Percentiles rank a stretch among this genome's conserved stretches.
Conservation (phyloP, 2,329 filamentous ascomycete species). For the Fusarium nurragi region DNA sequence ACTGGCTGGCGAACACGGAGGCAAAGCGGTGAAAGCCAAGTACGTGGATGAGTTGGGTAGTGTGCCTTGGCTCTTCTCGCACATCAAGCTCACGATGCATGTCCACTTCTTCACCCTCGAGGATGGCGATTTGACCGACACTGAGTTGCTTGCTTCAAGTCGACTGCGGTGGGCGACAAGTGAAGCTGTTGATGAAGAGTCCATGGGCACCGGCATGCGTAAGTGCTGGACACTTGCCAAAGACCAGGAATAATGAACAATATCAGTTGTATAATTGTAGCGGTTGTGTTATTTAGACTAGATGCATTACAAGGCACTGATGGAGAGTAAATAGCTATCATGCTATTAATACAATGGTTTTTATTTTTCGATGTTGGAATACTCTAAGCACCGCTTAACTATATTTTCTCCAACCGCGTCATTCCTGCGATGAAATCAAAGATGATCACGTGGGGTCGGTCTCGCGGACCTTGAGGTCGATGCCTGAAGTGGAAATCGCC, state of each 20-base stretch:
- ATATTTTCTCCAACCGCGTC: neutral
- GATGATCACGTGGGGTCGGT: slow-evolving; percentile 26
- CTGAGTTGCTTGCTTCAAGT: slow-evolving; percentile 5
- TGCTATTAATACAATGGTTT: too few relatives aligned
- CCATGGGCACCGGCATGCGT: slow-evolving; percentile 68
- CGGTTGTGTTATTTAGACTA: neutral
- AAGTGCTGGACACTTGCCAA: slow-evolving; percentile 63
- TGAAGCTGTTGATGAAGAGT: slow-evolving; percentile 57
- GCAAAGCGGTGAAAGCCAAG: slow-evolving; percentile 33
- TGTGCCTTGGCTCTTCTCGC: slow-evolving; percentile 67
- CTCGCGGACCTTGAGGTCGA: neutral
- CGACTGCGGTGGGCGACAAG: slow-evolving; percentile 52
- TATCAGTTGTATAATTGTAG: slow-evolving; percentile 12
- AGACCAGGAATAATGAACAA: slow-evolving; percentile 29
- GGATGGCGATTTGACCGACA: slow-evolving; percentile 1
- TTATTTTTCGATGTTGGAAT: too few relatives aligned
- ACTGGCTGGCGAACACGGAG: slow-evolving; percentile 36
- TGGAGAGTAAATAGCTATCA: neutral
- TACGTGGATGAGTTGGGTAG: slow-evolving; percentile 58
- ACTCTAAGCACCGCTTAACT: too few relatives aligned
- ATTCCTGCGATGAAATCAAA: neutral
- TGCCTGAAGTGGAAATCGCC: slow-evolving; percentile 17
- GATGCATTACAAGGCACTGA: neutral
- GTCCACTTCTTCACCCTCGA: slow-evolving; percentile 60
- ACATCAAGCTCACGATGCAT: slow-evolving; percentile 66